Base-by-base conservation (phyloP, 1,139 yeast genomes). In the Blastobotrys aristatus region DNA sequence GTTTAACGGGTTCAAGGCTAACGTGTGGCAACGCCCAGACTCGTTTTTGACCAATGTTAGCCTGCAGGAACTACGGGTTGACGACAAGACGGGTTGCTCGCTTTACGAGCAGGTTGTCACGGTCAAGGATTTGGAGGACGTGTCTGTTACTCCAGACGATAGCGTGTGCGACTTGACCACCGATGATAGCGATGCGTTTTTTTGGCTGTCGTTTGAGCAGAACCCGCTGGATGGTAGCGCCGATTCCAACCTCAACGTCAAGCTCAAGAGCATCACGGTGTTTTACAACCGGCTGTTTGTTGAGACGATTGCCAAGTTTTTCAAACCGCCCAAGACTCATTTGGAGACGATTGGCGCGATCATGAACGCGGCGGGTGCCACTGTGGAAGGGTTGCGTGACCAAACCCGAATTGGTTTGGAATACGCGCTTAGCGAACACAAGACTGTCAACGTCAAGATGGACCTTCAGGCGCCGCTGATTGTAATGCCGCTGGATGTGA, bases 401-500 rank as follows among this genome's bases (percentile, higher is more conserved):
- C 96, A 89, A 63, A 92, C 98, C 0, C 74, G 97, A 60, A 77
- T 94, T 53, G 97, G 98, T 0, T 74, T 94, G 31, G 96, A 90
- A 63, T 89, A 94, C 57, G 95, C 96, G 0, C 72, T 94, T 54
- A 95, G 89, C 53, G 96, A 92, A 59, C 98, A 92, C 67, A 89
- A 90, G 62, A 90, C 97, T 0, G 70, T 90, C 45, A 84, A 88
- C 61, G 77, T 90, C 22, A 80, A 85, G 57, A 75, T 92, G 52
- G 97, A 94, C 64, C 71, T 94, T 44, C 96, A 90, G 61, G 96
- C 98, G 0, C 98, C 99, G 0, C 72, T 94, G 54, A 80, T 94
- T 26, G 85, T 92, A n/a, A 59, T 92, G 34, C 98, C 98, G 0
- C 71, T 88, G 18, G 87, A 88, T 60, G 86, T 95, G 0, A 76